Evolutionary conservation across 1,284 basidiomycete species (phyloP).

Genomic region (Inonotus obliquus): DNA sequence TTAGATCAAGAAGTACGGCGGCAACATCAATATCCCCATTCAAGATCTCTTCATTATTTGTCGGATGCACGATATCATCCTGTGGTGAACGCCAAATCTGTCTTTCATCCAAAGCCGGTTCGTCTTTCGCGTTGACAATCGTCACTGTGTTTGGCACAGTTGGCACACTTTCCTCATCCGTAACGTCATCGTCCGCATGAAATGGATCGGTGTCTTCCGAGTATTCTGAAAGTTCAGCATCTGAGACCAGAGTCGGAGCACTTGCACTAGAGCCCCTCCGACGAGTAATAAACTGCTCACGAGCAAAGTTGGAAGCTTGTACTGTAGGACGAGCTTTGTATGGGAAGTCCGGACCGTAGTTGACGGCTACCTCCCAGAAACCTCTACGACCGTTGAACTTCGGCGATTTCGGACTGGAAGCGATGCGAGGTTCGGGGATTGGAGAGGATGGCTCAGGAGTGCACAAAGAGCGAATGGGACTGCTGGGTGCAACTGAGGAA

Average conservation of each 20-base stretch:
- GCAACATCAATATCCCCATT: conserved; percentile 17
- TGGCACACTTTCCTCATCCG: neutral
- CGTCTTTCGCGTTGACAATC: neutral
- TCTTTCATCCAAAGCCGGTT: neutral
- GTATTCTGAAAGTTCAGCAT: conserved; percentile 16
- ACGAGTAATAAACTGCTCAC: conserved; percentile 4
- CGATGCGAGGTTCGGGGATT: conserved; percentile 8
- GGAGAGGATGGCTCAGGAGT: conserved; percentile 19
- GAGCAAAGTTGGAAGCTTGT: conserved; percentile 3
- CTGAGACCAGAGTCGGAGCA: conserved; percentile 15
- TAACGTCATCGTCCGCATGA: conserved; percentile 4
- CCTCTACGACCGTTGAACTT: neutral
- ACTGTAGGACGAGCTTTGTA: conserved; percentile 10
- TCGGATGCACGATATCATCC: neutral
- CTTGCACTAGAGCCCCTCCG: conserved; percentile 11
- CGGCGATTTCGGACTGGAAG: conserved; percentile 15
- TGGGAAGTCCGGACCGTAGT: conserved; percentile 17
- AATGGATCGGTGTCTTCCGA: conserved; percentile 15
- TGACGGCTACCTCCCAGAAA: conserved; percentile 18
- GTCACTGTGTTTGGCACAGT: neutral
- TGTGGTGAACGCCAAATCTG: neutral
- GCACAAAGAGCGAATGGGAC: conserved; percentile 12
- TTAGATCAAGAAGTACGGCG: conserved; percentile 17
- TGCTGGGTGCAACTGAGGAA: conserved; percentile 13
- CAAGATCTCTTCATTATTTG: neutral